Evolutionary conservation across 768 basidiomycete species (phyloP).

Genomic region (Phlegmacium glaucopus): DNA sequence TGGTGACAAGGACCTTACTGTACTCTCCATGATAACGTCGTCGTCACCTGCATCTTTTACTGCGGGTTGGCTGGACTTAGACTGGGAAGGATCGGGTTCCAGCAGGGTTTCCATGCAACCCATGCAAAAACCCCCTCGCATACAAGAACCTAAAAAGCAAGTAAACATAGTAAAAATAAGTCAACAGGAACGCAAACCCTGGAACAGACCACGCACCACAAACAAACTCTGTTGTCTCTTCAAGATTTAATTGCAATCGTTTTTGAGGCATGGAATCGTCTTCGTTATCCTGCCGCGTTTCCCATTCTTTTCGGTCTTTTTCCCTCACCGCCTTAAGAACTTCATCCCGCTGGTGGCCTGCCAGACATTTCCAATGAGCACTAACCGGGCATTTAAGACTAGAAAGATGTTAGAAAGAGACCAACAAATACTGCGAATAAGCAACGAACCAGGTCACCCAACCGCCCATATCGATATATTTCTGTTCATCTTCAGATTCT

Average conservation of each 20-base stretch:
- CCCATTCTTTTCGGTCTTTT: slow-evolving; percentile 43
- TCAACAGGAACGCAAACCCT: background rate
- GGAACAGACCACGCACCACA: slow-evolving; percentile 42
- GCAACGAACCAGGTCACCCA: slow-evolving; percentile 77
- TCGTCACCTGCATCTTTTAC: slow-evolving; percentile 18
- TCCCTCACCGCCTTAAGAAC: slow-evolving; percentile 63
- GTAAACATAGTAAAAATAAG: background rate
- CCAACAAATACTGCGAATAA: background rate
- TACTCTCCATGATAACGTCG: slow-evolving; percentile 36
- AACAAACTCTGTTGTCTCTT: slow-evolving; percentile 75
- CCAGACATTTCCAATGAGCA: slow-evolving; percentile 76
- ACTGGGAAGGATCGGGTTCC: slow-evolving; percentile 33
- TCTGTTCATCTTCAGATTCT: slow-evolving; percentile 52
- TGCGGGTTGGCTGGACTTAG: background rate
- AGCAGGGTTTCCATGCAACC: slow-evolving; percentile 60
- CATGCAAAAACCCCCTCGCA: slow-evolving; percentile 78
- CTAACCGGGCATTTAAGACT: slow-evolving; percentile 78
- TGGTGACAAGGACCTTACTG: slow-evolving; percentile 1
- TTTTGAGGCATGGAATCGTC: slow-evolving; percentile 33
- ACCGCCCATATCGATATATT: slow-evolving; percentile 55
- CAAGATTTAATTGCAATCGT: slow-evolving; percentile 40
- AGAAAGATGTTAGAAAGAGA: slow-evolving; percentile 18
- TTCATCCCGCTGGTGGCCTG: slow-evolving; percentile 62
- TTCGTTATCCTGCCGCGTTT: slow-evolving; percentile 20
- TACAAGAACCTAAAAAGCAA: slow-evolving; percentile 45